These are phyloP conservation scores for Ophiostoma montium DNA, from an alignment of 2,329 filamentous ascomycete species.

Conservation along the genomic window DNA sequence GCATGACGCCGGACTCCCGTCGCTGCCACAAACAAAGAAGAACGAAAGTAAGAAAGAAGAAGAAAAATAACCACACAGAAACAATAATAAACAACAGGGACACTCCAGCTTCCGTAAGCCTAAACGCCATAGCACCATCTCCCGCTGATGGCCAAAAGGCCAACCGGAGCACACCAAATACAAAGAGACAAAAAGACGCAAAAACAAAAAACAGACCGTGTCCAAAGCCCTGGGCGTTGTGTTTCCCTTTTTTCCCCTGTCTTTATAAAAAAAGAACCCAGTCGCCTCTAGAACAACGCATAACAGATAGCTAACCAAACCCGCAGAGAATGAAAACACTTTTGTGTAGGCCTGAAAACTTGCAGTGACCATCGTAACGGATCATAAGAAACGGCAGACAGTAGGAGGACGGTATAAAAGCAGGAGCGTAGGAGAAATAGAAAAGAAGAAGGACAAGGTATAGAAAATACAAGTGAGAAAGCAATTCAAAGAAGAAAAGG, in stretches of 20 bases:
- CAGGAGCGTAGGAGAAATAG: too few relatives aligned
- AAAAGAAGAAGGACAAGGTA: not conserved
- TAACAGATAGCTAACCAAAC: not conserved
- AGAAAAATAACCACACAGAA: not conserved
- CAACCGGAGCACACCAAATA: too few relatives aligned
- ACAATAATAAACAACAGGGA: not conserved
- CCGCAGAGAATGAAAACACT: not conserved
- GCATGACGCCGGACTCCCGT: constrained; percentile 5
- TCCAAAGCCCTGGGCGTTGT: not conserved
- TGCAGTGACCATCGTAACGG: constrained; percentile 1
- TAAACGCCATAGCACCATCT: not conserved
- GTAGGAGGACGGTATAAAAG: too few relatives aligned
- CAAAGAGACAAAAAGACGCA: not conserved
- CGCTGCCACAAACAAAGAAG: constrained; percentile 1
- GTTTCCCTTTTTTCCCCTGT: not conserved
- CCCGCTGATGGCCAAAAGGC: not conserved
- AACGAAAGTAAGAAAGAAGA: not conserved
- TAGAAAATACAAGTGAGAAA: not conserved
- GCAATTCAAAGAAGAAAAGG: not conserved
- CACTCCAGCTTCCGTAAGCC: not conserved
- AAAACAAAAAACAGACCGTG: constrained; percentile 1
- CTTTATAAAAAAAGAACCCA: not conserved
- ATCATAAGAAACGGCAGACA: not conserved
- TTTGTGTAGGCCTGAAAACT: constrained; percentile 1
- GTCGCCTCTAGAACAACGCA: not conserved